Evolutionary conservation across 163 green algal genomes (phyloP), one percentile per base, ranked within the genome.

Genomic region (Trebouxia gelatinosa): DNA sequence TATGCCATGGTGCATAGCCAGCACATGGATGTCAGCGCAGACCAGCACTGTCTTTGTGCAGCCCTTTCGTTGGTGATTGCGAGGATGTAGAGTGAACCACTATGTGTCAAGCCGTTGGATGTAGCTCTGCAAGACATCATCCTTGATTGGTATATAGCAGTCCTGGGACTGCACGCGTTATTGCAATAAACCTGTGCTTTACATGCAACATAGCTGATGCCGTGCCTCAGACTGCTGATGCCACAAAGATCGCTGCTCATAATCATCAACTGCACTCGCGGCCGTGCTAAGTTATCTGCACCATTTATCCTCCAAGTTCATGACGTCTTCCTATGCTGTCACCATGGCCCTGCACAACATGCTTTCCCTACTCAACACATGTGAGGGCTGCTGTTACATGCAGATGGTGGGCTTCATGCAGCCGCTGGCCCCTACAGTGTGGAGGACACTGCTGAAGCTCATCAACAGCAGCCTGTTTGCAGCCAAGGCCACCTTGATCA

Each of bases 401-500:
- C 39, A 76, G 68, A 28, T 76, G 0, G 68, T 61, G 0, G n/a
- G 29, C 39, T 62, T 37, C 31, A 62, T 29, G 29, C 40, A 61
- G 43, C 68, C 68, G 16, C 28, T 76, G 28, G 28, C 28, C 13
- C 40, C 68, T 21, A 59, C 6, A 13, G 23, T 61, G 1, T 76
- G 68, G 68, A 59, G 32, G 29, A 62, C 39, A n/a, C 16, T 76
- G 68, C 29, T 76, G n/a, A 76, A 76, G 68, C 29, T 62, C 40
- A 28, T 76, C 13, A 76, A 76, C 40, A 76, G 31, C 68, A 59
- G 21, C 29, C 29, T 61, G 28, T 76, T 76, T 43, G 16, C 43
- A 17, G 68, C 28, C 28, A 76, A 76, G 48, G 40, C 68, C n/a
- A 21, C 28, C 40, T 29, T 76, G 16, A 39, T 76, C 4, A 28